These are phyloP conservation scores for Sporothrix globosa DNA, from an alignment of 2,329 filamentous ascomycete species.

Conservation along the genomic window DNA sequence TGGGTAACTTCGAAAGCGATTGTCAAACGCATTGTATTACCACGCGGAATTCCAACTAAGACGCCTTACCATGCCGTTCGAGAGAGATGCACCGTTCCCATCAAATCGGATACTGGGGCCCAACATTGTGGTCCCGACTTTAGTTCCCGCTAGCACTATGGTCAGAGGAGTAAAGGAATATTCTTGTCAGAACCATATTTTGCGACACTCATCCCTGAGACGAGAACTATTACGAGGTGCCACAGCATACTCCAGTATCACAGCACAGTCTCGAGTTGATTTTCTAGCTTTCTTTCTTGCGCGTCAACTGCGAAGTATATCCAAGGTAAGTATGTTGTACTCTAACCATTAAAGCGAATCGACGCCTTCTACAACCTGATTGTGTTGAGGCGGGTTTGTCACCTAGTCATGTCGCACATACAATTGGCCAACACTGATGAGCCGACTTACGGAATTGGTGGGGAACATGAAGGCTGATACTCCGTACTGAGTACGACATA, in stretches of 20 bases:
- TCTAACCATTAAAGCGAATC: not conserved
- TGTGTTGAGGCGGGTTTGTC: too few relatives aligned
- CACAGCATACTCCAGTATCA: not conserved
- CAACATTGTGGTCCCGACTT: too few relatives aligned
- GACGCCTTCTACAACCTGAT: not conserved
- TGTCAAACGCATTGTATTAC: not conserved
- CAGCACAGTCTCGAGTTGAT: not conserved
- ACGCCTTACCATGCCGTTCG: not conserved
- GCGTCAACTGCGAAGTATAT: not conserved
- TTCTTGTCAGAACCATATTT: not conserved
- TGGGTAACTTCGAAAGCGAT: not conserved
- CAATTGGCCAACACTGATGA: not conserved
- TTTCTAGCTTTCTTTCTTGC: not conserved
- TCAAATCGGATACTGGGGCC: not conserved
- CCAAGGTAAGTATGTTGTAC: not conserved
- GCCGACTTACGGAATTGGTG: not conserved
- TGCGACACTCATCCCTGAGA: conserved; percentile 13
- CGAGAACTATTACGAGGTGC: conserved; percentile 6
- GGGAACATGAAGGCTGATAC: not conserved
- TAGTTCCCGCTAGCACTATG: not conserved
- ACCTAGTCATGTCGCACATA: not conserved
- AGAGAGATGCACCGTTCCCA: not conserved
- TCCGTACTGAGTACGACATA: too few relatives aligned
- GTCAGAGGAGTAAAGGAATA: too few relatives aligned
- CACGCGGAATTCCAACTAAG: not conserved